Evolutionary conservation across 2,329 filamentous ascomycete species (phyloP).

Genomic region (Fusarium piperis): DNA sequence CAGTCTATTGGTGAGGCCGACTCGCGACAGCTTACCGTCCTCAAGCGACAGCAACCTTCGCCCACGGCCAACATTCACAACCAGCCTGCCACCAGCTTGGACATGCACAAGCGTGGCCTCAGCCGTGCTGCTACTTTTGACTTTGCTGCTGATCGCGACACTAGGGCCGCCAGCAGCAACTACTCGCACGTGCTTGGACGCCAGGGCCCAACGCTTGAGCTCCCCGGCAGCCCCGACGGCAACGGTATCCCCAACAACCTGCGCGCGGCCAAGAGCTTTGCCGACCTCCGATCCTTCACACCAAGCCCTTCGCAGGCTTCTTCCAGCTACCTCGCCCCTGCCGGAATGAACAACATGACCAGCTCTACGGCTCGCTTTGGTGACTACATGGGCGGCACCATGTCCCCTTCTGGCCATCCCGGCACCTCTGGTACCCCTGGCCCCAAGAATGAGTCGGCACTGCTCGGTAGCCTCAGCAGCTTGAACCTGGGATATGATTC

Average conservation of each 20-base stretch:
- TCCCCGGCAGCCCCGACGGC: slow-evolving; percentile 80
- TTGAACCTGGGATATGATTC: slow-evolving; percentile 64
- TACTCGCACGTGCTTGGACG: slow-evolving; percentile 79
- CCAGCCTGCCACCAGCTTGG: slow-evolving; percentile 71
- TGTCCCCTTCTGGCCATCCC: slow-evolving; percentile 47
- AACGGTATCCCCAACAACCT: slow-evolving; percentile 78
- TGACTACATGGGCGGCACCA: slow-evolving; percentile 55
- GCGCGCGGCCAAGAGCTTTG: slow-evolving; percentile 94
- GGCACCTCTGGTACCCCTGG: slow-evolving; percentile 52
- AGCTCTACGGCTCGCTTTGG: slow-evolving; percentile 54
- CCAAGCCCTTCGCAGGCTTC: slow-evolving; percentile 89
- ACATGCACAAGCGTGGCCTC: slow-evolving; percentile 83
- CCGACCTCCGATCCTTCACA: slow-evolving; percentile 92
- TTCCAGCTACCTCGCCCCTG: slow-evolving; percentile 73
- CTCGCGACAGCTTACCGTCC: slow-evolving; percentile 89
- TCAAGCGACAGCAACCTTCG: slow-evolving; percentile 69
- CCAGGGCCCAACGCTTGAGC: slow-evolving; percentile 85
- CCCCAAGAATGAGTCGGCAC: slow-evolving; percentile 50
- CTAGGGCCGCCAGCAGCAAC: slow-evolving; percentile 70
- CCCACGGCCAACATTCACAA: slow-evolving; percentile 66
- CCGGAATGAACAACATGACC: slow-evolving; percentile 65
- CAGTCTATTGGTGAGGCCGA: slow-evolving; percentile 89
- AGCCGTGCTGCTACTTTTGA: slow-evolving; percentile 98
- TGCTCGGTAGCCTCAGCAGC: slow-evolving; percentile 60
- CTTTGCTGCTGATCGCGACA: slow-evolving; percentile 84